Conservation (phyloP, 2,329 filamentous ascomycete species). For the Calonectria pseudoturangicola region DNA sequence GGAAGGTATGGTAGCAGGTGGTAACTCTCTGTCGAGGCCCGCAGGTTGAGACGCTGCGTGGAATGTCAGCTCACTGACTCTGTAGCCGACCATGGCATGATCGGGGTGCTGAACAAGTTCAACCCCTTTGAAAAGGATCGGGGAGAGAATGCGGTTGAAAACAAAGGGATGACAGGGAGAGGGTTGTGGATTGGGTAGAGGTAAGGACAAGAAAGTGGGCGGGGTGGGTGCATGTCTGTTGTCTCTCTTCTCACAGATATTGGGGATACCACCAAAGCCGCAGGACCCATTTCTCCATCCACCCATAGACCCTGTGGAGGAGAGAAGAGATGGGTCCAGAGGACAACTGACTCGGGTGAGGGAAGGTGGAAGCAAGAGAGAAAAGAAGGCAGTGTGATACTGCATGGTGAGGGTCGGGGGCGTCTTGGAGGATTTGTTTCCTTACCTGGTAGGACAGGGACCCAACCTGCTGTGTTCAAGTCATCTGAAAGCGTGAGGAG, state of each 20-base stretch:
- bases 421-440: slow-evolving; percentile 42
- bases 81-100: slow-evolving; percentile 54
- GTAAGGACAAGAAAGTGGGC: slow-evolving; percentile 47
- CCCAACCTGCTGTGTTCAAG: slow-evolving; percentile 42
- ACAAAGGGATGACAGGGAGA: slow-evolving; percentile 45
- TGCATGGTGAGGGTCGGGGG: slow-evolving; percentile 20
- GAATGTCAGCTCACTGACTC: slow-evolving; percentile 55
- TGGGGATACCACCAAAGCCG: slow-evolving; percentile 44
- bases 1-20: slow-evolving; percentile 40
- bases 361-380: slow-evolving; percentile 21
- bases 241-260: slow-evolving; percentile 48
- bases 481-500: slow-evolving; percentile 49
- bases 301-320: slow-evolving; percentile 41
- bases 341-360: slow-evolving; percentile 10
- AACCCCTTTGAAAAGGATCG: slow-evolving; percentile 42
- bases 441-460: slow-evolving; percentile 50
- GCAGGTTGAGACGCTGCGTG: slow-evolving; percentile 51
- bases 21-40: slow-evolving; percentile 42
- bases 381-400: slow-evolving; percentile 21
- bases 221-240: slow-evolving; percentile 51
- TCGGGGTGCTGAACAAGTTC: slow-evolving; percentile 44
- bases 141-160: slow-evolving; percentile 42
- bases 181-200: slow-evolving; percentile 42
- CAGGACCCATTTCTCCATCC: slow-evolving; percentile 49
- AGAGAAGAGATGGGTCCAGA: slow-evolving; percentile 36